These are phyloP conservation scores for Hymenotorrendiella dingleyae DNA, from an alignment of 2,329 filamentous ascomycete genomes.

Conservation along the genomic window DNA sequence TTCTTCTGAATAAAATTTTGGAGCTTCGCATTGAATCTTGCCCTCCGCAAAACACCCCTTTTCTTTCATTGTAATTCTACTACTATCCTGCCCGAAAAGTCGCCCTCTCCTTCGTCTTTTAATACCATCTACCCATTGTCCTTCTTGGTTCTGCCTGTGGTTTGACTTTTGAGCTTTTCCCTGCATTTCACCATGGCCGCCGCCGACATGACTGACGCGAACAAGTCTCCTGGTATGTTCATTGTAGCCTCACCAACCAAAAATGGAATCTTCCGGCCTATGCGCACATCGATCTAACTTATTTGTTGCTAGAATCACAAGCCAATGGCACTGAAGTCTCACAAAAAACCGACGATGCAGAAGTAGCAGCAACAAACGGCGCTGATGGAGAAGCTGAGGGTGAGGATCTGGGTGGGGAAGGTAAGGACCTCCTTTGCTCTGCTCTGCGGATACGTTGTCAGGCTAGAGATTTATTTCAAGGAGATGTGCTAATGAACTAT, in stretches of 20 bases:
- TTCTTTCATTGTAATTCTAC: constrained; percentile 13
- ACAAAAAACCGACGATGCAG: constrained; percentile 18
- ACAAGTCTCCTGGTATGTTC: constrained; percentile 25
- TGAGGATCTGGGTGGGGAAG: constrained; percentile 25
- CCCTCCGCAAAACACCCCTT: constrained; percentile 10
- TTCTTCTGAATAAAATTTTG: constrained; percentile 3
- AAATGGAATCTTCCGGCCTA: no score
- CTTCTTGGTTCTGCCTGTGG: constrained; percentile 11
- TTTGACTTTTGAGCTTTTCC: constrained; percentile 8
- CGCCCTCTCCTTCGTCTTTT: constrained; percentile 11
- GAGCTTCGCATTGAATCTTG: constrained; percentile 4
- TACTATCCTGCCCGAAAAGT: constrained; percentile 8
- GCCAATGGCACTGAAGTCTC: constrained; percentile 14
- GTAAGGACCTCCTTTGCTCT: no score
- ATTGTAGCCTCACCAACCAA: no score
- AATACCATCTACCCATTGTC: constrained; percentile 10
- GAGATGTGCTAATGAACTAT: no score
- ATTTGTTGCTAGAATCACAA: no score
- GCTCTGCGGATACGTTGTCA: no score
- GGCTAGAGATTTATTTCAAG: no score
- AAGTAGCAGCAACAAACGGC: constrained; percentile 22
- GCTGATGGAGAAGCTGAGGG: constrained; percentile 22
- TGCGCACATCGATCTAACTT: no score
- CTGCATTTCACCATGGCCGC: constrained; percentile 9
- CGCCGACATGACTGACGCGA: constrained; percentile 29